Conservation (phyloP, 306 rosid genomes). For the Vigna radiata region DNA sequence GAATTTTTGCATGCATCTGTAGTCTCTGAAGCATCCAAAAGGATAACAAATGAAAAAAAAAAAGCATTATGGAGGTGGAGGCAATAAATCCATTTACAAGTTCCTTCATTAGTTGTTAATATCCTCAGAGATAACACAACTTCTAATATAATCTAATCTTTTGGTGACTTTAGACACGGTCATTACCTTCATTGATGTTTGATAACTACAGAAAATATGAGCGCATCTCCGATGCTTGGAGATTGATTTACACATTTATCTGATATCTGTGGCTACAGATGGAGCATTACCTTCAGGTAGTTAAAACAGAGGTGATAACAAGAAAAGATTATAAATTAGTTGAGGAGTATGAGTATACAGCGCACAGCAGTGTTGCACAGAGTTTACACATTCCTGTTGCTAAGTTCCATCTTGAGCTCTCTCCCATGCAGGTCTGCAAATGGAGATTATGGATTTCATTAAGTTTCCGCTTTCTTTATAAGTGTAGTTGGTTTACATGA, state of each 20-base stretch:
- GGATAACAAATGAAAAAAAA: slow-evolving; percentile 2
- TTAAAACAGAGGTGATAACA: slow-evolving; percentile 86
- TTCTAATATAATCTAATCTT: slow-evolving; percentile 28
- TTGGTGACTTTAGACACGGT: slow-evolving; percentile 31
- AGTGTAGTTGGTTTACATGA: not conserved
- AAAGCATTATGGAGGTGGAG: slow-evolving; percentile 17
- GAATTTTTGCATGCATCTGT: slow-evolving; percentile 8
- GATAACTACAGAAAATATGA: slow-evolving; percentile 36
- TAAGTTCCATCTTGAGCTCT: slow-evolving; percentile 92
- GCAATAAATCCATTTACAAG: slow-evolving; percentile 5
- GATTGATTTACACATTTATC: slow-evolving; percentile 30
- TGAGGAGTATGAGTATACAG: slow-evolving; percentile 97
- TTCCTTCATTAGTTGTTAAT: slow-evolving; percentile 19
- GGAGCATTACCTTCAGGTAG: slow-evolving; percentile 96
- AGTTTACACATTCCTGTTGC: slow-evolving; percentile 79
- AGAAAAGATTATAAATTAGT: slow-evolving; percentile 63
- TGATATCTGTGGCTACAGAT: slow-evolving; percentile 61
- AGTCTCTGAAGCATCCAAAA: slow-evolving; percentile 20
- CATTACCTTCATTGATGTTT: slow-evolving; percentile 21
- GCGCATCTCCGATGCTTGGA: slow-evolving; percentile 16
- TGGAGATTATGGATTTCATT: slow-evolving; percentile 29
- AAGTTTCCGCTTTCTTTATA: slow-evolving; percentile 30
- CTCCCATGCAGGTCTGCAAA: slow-evolving; percentile 89
- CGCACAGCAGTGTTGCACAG: slow-evolving; percentile 85
- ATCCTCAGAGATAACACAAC: slow-evolving; percentile 32